Base-by-base conservation (phyloP, 179 eudicot genomes). In the Heliamphora pulchella region DNA sequence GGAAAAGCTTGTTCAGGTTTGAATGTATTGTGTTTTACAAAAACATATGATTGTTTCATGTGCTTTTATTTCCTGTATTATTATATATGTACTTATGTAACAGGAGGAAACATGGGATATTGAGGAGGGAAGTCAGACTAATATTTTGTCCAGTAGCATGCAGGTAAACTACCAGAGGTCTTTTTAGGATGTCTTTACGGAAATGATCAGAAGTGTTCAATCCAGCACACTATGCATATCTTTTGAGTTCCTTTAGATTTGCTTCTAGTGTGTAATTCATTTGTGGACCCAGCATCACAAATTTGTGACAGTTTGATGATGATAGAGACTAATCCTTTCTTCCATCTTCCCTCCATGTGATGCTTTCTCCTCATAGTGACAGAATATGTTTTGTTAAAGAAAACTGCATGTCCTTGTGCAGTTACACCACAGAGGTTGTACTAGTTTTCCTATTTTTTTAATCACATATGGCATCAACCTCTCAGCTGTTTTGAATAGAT, bases 61-160 rank as follows among this genome's bases (percentile, higher is more conserved):
- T 55, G 70, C 48, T 62, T 77, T 48, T 80, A 46, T 67, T 58
- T 58, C 76, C 64, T 76, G 46, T 77, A 57, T 48, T 72, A 76
- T 2, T 57, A 59, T 57, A 68, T 8, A 1, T 39, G 7, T 75
- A 20, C 18, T 65, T 53, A 22, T 69, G 8, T 62, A 69, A 79
- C 89, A 95, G 99, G 99, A 96, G 81, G 99, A 96, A 92, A 91
- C 97, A 76, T 96, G 99, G 99, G 97, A 94, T 31, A 85, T 91
- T 79, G 99, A 94, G 82, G 99, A 96, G 86, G 99, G 99, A 85
- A 92, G 96, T 80, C 99, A 92, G 86, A 96, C 95, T 59, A 91
- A 91, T 85, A 94, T 96, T 73, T 87, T 96, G 82, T 92, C 99
- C 80, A 96, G 99, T 85, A 96, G 99, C 87, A 94, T 94, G 93